Base-by-base conservation (phyloP, 2,329 filamentous ascomycete genomes). In the Epichloe festucae region DNA sequence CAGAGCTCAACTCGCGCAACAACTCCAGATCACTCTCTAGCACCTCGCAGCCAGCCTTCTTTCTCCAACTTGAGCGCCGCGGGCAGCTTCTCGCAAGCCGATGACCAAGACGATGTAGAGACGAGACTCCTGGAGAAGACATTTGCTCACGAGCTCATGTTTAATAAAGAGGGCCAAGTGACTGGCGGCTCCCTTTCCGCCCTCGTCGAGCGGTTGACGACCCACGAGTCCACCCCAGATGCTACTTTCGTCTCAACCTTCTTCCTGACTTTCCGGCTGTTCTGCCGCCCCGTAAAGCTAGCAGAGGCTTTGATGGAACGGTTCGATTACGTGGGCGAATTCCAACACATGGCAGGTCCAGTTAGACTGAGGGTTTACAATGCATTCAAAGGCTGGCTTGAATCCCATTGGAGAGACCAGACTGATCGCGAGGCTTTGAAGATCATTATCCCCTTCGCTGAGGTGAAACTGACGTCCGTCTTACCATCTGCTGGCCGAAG, bases 381-480 rank as follows among this genome's bases (percentile, higher is more conserved):
- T 64, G 84, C 89, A 52, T 89, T 98, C 75, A 98, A 98, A 68
- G 87, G 87, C 42, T 98, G 93, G 93, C 73, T 98, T 19, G 93
- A 97, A 70, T 93, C 87, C 6, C 89, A 98, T 67, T 98, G 93
- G 91, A 82, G 86, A 46, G 81, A 88, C 56, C 81, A 89, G 53
- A 82, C 83, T 11, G 93, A 98, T 64, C 79, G 80, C 50, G 77
- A 81, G 12, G 89, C 90, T 1, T 73, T 98, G 8, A 73, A 77
- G 0, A 72, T 86, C 47, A 94, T 98, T 56, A 75, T 85, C 36
- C 74, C 80, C 1, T 98, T 98, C 66, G 89, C 91, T 2, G 80
- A 84, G 57, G 77, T 78, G 46, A 85, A 85, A 57, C 75, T 98
- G 7, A 74, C 74, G 48, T 67, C 74, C 1, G 74, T 84, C 6